Evolutionary conservation across 805 yeast species (phyloP), one percentile per base, ranked within the genome.

Genomic region (Metschnikowia similis): DNA sequence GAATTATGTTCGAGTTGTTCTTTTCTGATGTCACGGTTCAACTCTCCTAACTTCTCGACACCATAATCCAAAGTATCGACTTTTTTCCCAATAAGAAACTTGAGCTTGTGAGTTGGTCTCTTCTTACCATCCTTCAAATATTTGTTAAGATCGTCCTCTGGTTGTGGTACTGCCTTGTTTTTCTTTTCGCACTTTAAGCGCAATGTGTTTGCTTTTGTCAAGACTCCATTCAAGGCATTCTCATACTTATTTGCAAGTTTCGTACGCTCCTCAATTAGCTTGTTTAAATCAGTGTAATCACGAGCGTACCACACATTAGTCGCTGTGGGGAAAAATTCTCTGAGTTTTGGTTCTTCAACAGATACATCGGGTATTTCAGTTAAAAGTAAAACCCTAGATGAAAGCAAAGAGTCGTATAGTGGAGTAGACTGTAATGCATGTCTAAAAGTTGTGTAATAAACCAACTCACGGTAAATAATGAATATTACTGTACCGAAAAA

Each of bases 31-130:
- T 87, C 80, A 10, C 69, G 72, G 67, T 87, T 89, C 61, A 85
- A 75, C 56, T 85, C 87, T 21, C 84, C 85, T 46, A 91, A 67
- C 58, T 77, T 77, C 55, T 83, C 82, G 47, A 81, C 76, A 53
- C 86, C 83, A 63, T 89, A 86, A 47, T 84, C 80, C 61, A 92
- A 79, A 32, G 97, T 86, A 60, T 85, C 85, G 49, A 91, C 96
- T 70, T 91, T 91, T 69, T 87, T 69, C 51, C 97, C 96, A 58
- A 85, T 75, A 51, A 87, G 67, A 49, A 82, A 82, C 61, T 80
- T 81, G 59, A 89, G 76, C 55, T 81, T 81, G 68, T 89, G 92
- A 32, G 88, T 84, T 43, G 97, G 97, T 58, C 92, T 80, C 73
- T 89, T 90, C 57, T 71, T 71, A 37, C 75, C 76, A 51, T 72